Evolutionary conservation across 768 basidiomycete genomes (phyloP).

Genomic region (Sporobolomyces roseus): DNA sequence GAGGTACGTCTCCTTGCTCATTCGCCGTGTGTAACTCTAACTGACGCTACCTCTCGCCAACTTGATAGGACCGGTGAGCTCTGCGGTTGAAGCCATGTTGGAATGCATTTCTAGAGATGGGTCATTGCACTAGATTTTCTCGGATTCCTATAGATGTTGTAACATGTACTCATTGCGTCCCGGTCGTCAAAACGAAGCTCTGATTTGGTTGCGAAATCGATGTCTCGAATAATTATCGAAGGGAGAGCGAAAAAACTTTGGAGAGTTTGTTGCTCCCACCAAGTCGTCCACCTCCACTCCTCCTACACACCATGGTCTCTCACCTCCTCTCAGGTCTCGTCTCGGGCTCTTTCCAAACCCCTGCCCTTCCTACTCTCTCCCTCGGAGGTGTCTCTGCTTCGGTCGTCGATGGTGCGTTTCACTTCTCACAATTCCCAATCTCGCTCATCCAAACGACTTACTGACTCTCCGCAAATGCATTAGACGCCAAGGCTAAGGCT

Average conservation of each 20-base stretch:
- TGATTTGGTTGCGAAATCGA: too few species aligned
- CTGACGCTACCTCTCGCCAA: conserved; percentile 2
- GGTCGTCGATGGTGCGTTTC: conserved; percentile 55
- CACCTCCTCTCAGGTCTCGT: conserved; percentile 24
- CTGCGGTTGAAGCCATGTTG: conserved; percentile 55
- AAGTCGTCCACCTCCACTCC: neutral
- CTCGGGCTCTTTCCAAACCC: conserved; percentile 35
- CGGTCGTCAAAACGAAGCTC: too few species aligned
- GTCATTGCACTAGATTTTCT: conserved; percentile 11
- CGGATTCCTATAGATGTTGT: too few species aligned
- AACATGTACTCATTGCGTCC: too few species aligned
- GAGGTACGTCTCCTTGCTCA: conserved; percentile 17
- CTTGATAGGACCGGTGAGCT: conserved; percentile 56
- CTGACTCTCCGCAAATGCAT: neutral
- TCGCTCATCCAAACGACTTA: neutral
- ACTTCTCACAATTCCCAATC: conserved; percentile 47
- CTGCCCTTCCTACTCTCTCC: conserved; percentile 52
- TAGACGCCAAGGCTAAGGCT: conserved; percentile 42
- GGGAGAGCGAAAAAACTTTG: neutral
- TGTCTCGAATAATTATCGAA: neutral
- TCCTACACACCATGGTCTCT: conserved; percentile 13
- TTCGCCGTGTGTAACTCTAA: neutral
- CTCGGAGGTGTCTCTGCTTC: conserved; percentile 60
- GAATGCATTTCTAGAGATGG: conserved; percentile 51
- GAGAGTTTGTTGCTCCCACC: neutral